Conservation (phyloP, 2,329 filamentous ascomycete species). For the Talaromyces sp. region DNA sequence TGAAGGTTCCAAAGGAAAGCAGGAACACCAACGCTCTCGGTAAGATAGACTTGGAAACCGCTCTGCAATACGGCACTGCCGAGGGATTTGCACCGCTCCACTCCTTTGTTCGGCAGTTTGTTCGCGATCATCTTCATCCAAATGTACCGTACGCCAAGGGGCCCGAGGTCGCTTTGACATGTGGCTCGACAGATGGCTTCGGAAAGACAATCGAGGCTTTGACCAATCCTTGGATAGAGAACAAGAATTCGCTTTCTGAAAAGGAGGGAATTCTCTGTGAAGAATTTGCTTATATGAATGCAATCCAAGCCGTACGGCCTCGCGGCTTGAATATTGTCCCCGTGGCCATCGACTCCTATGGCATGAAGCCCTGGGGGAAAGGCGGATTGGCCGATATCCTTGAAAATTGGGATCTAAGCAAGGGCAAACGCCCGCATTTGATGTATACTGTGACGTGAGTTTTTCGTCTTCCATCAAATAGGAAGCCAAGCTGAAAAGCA, state of each 20-base stretch:
- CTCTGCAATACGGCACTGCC: constrained; percentile 81
- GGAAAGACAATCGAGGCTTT: constrained; percentile 71
- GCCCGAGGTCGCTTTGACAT: constrained; percentile 71
- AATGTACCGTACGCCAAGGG: constrained; percentile 72
- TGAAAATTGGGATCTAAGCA: constrained; percentile 71
- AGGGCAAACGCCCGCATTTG: constrained; percentile 71
- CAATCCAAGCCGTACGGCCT: constrained; percentile 61
- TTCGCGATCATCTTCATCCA: constrained; percentile 70
- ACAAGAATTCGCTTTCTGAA: constrained; percentile 60
- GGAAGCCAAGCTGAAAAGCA: neutral
- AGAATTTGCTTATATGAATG: constrained; percentile 74
- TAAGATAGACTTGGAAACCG: constrained; percentile 75
- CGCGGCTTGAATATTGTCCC: constrained; percentile 67
- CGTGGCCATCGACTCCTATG: constrained; percentile 70
- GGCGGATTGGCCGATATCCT: constrained; percentile 74
- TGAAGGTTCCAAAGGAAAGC: constrained; percentile 68
- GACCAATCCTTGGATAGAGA: constrained; percentile 67
- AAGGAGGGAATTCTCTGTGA: constrained; percentile 76
- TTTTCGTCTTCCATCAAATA: neutral
- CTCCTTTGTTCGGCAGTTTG: constrained; percentile 73
- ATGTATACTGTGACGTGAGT: constrained; percentile 87
- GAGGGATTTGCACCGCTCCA: constrained; percentile 75
- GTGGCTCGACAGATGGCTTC: constrained; percentile 81
- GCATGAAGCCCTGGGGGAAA: constrained; percentile 69
- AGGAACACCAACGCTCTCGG: constrained; percentile 53